Evolutionary conservation across 352 stramenopile genomes (phyloP), one percentile per base, ranked within the genome.

Genomic region (Phytophthora pini): DNA sequence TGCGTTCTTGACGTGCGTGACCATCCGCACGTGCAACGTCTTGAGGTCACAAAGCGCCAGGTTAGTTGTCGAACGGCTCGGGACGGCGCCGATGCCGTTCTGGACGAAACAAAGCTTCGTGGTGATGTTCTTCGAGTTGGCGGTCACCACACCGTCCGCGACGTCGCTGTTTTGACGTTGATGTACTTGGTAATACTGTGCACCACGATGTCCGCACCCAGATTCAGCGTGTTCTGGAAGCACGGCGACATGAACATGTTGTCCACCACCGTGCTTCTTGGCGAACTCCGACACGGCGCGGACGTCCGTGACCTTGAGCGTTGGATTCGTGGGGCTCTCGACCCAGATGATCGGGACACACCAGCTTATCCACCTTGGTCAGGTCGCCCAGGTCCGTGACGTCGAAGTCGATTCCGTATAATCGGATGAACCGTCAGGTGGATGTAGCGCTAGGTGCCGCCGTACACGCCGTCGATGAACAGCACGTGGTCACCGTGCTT

Each of bases 131-230:
- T 95, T 87, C 64, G 88, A 87, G 70, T 98, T 97, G 68, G 87
- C 94, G 59, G 98, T 79, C 31, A 98, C 88, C 17, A 96, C 92
- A 43, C 95, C 95, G 56, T 94, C 93, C 43, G 98, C 90, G 7
- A 96, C 93, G 58, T 98, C 94, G 65, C 96, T 98, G 80, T 98
- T 93, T 17, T 17, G 56, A 94, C 94, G 70, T 97, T 96, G 69
- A 98, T 98, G 82, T 97, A 98, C 85, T 98, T 98, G 74, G 95
- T 98, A 63, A 97, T 84, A 58, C 86, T 97, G 77, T 98, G 94
- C 52, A 98, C 84, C 32, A 96, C 93, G 22, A 98, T 80, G 72
- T 98, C 93, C 31, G 87, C 91, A 40, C 95, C 95, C 20, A 98
- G 81, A 49, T 89, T 83, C 15, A 98, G 79, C 10, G 95, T 94